Evolutionary conservation across 805 yeast species (phyloP), one percentile per base, ranked within the genome.

Genomic region (Candida yuanshanica): DNA sequence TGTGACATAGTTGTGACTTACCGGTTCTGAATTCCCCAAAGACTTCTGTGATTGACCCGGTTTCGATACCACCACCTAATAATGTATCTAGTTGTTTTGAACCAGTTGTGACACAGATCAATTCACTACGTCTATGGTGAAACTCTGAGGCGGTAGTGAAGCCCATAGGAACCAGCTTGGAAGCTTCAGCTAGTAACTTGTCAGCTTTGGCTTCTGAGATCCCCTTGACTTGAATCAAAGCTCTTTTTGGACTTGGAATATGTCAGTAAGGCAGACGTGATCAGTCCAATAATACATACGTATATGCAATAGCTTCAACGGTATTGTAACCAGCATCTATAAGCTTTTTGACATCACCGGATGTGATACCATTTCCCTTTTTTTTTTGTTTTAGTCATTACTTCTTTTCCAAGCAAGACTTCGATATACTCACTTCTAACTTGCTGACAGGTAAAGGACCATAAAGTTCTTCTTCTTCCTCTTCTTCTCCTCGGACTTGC

Each of bases 1-100:
- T 93, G 60, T 93, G 99, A 63, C 99, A 93, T 36, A 93, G 66
- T 68, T 93, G 99, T 5, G 97, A 88, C 61, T 93, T 93, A 35
- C 99, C 99, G 2, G 99, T 93, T 68, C 98, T 79, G 62, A 90
- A 93, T 63, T 93, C 99, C 27, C 99, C 99, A 68, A 87, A 93
- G 8, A 91, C 76, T 64, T 93, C 99, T 1, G 99, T 93, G 49
- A 93, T 83, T 2, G 96, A 85, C 2, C 99, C 99, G 0, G 99
- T 93, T 62, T 93, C 99, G 38, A 93, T 76, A 33, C 99, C 99
- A 40, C 99, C 99, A 9, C 97, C 97, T 31, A 93, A 69, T 38
- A 93, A 68, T 1, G 96, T 88, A 60, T 93, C 99, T 34, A 93
- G 70, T 55, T 88, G 91, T 58, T 89, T 88, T 2, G 98, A 89